Base-by-base conservation (phyloP, 2,329 filamentous ascomycete species). In the Nemania diffusa region DNA sequence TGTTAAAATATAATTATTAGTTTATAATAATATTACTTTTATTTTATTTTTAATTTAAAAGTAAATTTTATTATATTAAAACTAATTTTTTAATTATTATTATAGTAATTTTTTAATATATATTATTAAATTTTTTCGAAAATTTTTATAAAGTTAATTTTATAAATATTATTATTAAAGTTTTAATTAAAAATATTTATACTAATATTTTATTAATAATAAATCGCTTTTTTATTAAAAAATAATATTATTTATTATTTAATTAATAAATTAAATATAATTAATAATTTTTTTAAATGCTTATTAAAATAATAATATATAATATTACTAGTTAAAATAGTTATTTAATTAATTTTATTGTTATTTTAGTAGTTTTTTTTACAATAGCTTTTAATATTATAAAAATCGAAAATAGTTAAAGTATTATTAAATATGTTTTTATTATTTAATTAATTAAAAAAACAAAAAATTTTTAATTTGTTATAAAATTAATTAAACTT, bases 1-100 rank as follows among this genome's bases (percentile, higher is more conserved):
- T n/a, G n/a, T n/a, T n/a, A n/a, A n/a, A n/a, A n/a, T n/a, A n/a
- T n/a, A n/a, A n/a, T n/a, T n/a, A n/a, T n/a, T n/a, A n/a, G n/a
- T n/a, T n/a, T n/a, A n/a, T n/a, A n/a, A n/a, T n/a, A n/a, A n/a
- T n/a, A n/a, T n/a, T n/a, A n/a, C n/a, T n/a, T n/a, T n/a, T n/a
- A n/a, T n/a, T n/a, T n/a, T n/a, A n/a, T n/a, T n/a, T n/a, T n/a
- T n/a, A n/a, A n/a, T n/a, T n/a, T n/a, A n/a, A n/a, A n/a, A n/a
- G n/a, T n/a, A n/a, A n/a, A 65, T 24, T 65, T 52, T 27, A 52
- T 11, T 52, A 52, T 52, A 52, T 52, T 27, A 52, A 52, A 52
- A 15, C 26, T 29, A 9, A 29, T 52, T 52, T 52, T 29, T 27
- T 17, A 17, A 9, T n/a, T n/a, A 17, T 15, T 29, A 52, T 52